Base-by-base conservation (phyloP, 805 yeast species). In the Hanseniaspora lindneri region DNA sequence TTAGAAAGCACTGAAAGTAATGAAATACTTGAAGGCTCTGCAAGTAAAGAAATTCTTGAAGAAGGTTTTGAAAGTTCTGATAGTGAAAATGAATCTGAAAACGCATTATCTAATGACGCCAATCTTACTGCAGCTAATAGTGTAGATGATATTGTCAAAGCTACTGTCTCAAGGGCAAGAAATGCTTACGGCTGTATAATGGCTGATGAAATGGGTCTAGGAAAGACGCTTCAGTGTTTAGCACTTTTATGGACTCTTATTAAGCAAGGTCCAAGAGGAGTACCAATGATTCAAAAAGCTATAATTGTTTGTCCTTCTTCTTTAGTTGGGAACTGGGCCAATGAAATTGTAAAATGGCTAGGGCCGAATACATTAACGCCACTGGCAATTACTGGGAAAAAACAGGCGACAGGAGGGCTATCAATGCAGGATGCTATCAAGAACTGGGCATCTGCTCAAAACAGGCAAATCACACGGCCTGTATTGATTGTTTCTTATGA, bases 201-300 rank as follows among this genome's bases (percentile, higher is more conserved):
- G 97, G 96, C 96, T 0, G 96, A 87, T 66, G 96, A 84, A 63
- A 87, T 87, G 96, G 96, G 96, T 3, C 69, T 86, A 34, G 96
- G 96, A 23, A 86, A 86, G 60, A 86, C 96, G 0, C 68, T 86
- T 23, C 96, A 86, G 61, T 89, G 97, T 62, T 73, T 89, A 29
- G 72, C 96, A 0, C 69, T 89, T 28, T 73, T 88, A 83, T 89
- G 97, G 97, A 89, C 96, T 0, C 62, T 89, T 42, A 68, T 89
- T 42, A 76, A 75, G 53, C 98, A 89, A 61, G 80, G 95, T 8
- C 97, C 97, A 1, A 75, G 88, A 47, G 77, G 79, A 9, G 77
- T 72, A 55, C 77, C 79, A 46, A 80, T 94, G 1, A 92, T 92
- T 16, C 85, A 81, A 47, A 92, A 92, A 62, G 82, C 89, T 55